phyloP scores from a whole-genome alignment of 768 basidiomycete genomes.

The Tulasnella sp. region DNA sequence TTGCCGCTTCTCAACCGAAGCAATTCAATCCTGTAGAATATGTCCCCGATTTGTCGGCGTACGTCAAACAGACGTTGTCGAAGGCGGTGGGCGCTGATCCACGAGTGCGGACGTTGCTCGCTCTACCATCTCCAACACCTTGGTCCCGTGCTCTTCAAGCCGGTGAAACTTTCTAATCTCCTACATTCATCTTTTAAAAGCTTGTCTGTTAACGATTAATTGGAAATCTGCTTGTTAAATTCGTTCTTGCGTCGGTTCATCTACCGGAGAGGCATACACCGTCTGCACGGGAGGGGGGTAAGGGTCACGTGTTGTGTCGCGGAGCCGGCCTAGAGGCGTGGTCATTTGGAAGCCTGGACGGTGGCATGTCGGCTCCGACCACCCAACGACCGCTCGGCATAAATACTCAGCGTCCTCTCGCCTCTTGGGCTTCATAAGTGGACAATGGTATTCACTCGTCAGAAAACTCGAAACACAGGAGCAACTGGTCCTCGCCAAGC shows the following conservation, averaged over 20 bases:
- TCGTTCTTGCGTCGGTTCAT: too few species aligned
- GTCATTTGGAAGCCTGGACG: neutral
- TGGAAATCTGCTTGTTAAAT: too few species aligned
- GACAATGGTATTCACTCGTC: neutral
- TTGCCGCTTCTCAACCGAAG: constrained; percentile 64
- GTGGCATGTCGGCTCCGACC: neutral
- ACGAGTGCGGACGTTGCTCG: neutral
- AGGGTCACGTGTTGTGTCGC: neutral
- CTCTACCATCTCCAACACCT: neutral
- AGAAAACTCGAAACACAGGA: neutral
- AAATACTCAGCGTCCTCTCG: neutral
- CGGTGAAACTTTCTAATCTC: neutral
- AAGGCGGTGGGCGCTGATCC: neutral
- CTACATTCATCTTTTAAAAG: too few species aligned
- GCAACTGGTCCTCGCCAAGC: neutral
- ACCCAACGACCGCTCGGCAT: neutral
- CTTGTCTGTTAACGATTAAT: too few species aligned
- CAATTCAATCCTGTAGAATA: constrained; percentile 42
- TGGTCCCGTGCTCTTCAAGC: neutral
- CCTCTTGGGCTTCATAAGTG: neutral
- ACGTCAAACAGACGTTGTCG: constrained; percentile 3
- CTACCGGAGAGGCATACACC: too few species aligned
- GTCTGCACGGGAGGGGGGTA: too few species aligned
- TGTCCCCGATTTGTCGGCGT: constrained; percentile 26
- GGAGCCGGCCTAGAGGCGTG: neutral